Evolutionary conservation across 176 grass and related monocot genomes (phyloP).

Genomic region (Musa acuminata): DNA sequence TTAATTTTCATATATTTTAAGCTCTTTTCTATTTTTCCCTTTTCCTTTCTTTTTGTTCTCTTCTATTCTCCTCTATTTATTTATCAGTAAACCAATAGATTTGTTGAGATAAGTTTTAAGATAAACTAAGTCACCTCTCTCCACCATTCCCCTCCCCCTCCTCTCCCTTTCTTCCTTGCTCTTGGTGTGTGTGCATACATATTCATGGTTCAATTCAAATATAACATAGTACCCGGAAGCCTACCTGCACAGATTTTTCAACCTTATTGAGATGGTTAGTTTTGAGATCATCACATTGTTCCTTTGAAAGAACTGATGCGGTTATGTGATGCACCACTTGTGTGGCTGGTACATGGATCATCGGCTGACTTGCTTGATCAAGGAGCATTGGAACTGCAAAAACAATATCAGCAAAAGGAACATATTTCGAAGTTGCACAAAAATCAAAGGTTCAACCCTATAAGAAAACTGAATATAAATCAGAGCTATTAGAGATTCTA

Average conservation of each 20-base stretch:
- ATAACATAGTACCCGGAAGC: constrained; percentile 25
- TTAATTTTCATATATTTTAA: background rate
- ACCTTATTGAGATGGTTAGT: constrained; percentile 23
- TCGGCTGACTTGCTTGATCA: constrained; percentile 21
- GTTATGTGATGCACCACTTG: constrained; percentile 35
- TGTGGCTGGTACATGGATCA: constrained; percentile 1
- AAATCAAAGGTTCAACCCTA: background rate
- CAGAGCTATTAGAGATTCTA: background rate
- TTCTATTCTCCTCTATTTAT: background rate
- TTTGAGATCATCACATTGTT: constrained; percentile 26
- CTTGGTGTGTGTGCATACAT: too few species aligned
- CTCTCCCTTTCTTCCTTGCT: too few species aligned
- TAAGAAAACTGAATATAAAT: background rate
- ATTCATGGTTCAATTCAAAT: background rate
- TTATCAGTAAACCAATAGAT: too few species aligned
- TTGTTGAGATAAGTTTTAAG: too few species aligned
- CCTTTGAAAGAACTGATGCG: constrained; percentile 32
- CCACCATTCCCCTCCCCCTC: too few species aligned
- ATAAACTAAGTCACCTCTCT: too few species aligned
- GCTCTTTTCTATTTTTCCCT: background rate
- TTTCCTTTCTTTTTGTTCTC: background rate
- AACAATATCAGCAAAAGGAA: background rate
- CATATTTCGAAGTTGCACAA: background rate
- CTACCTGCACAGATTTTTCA: constrained; percentile 45
- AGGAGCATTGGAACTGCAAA: constrained; percentile 37